Evolutionary conservation across 805 yeast genomes (phyloP), one percentile per base, ranked within the genome.

Genomic region (Wickerhamiella brachini): DNA sequence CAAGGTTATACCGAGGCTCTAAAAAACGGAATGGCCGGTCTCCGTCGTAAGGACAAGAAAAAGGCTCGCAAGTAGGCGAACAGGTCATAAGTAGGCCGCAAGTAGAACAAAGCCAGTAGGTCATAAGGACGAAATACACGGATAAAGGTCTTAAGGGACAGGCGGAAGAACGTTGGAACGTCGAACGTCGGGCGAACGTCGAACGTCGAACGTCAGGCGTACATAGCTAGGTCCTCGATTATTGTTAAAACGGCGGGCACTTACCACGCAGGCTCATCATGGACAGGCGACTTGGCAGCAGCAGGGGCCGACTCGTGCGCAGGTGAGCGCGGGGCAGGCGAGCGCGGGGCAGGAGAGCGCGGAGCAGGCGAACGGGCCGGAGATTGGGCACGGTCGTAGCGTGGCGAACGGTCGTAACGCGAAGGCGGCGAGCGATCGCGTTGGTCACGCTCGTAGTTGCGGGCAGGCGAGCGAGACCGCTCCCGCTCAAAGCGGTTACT

Each of bases 11-110:
- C 85, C 1, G 79, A 78, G 44, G 76, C 76, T 0, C 71, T 88
- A 51, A 88, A 85, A 63, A 62, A 71, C 21, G 89, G 93, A 4
- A 78, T 85, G 65, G 69, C 70, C 2, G 95, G 95, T 1, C 73
- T 89, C 65, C 76, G 79, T 62, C 85, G 83, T 76, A 87, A 85
- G 70, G 86, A 84, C 53, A 86, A 85, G 72, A 80, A 80, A 68
- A 81, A 79, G 72, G 76, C 75, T 8, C 39, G 44, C 47, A 44
- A 44, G 21, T 49, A 15, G 20, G 44, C 47, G 38, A 44, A 15
- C 44, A 15, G 20, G 20, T 43, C 22, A 24, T 29, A 29, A 29
- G 23, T 12, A 29, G 15, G n/a, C n/a, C n/a, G n/a, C n/a, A n/a
- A n/a, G n/a, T n/a, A n/a, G n/a, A n/a, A n/a, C n/a, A n/a, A n/a